Evolutionary conservation across 1,139 yeast species (phyloP).

Genomic region (Candida sanyaensis): DNA sequence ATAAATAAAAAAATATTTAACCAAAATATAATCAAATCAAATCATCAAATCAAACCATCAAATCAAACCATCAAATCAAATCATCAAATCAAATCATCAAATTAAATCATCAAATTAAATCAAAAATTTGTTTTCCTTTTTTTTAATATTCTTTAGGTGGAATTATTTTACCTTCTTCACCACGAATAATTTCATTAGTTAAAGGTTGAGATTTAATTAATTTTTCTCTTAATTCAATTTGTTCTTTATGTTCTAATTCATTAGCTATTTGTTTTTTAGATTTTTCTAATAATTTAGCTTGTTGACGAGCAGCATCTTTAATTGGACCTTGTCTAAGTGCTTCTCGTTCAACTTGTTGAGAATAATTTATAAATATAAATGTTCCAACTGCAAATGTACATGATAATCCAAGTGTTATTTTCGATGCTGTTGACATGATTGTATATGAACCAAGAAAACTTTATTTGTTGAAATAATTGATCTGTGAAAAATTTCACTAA

Average conservation of each 20-base stretch:
- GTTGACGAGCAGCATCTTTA: slow-evolving; percentile 67
- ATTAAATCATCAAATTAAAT: too few relatives aligned
- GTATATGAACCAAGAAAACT: too few relatives aligned
- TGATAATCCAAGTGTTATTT: slow-evolving; percentile 65
- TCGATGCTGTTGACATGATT: slow-evolving; percentile 70
- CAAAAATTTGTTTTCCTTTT: background rate
- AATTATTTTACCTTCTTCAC: slow-evolving; percentile 21
- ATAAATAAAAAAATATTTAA: too few relatives aligned
- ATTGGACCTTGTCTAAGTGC: slow-evolving; percentile 79
- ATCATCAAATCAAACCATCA: too few relatives aligned
- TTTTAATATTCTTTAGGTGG: background rate
- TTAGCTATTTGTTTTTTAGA: slow-evolving; percentile 52
- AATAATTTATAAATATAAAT: slow-evolving; percentile 65
- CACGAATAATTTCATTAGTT: slow-evolving; percentile 36
- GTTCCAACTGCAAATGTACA: slow-evolving; percentile 57
- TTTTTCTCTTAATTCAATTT: slow-evolving; percentile 63
- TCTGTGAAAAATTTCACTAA: background rate
- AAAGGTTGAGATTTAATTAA: slow-evolving; percentile 71
- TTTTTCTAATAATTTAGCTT: slow-evolving; percentile 34
- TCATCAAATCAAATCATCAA: too few relatives aligned
- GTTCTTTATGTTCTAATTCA: slow-evolving; percentile 73
- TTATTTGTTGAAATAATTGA: too few relatives aligned
- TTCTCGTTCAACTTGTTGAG: slow-evolving; percentile 67
- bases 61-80: too few relatives aligned
- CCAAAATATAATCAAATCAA: too few relatives aligned